phyloP scores from a whole-genome alignment of 768 basidiomycete species.

The Macrolepiota fuliginosa region DNA sequence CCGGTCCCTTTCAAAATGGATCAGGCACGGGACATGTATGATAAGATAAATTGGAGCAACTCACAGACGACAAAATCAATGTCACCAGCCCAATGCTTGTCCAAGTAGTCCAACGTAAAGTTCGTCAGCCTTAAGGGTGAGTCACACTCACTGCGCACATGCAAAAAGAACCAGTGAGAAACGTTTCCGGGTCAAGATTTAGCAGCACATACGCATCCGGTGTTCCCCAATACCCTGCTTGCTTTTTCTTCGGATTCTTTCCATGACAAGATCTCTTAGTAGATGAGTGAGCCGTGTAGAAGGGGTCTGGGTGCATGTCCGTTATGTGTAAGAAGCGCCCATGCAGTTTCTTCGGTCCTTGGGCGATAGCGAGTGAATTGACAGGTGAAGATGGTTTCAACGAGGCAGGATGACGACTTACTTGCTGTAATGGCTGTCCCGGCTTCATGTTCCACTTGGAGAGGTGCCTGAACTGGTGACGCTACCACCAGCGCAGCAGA shows the following conservation, averaged over 20 bases:
- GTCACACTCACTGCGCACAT: slow-evolving; percentile 64
- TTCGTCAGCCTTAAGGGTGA: slow-evolving; percentile 79
- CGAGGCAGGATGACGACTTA: background rate
- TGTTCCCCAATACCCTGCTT: slow-evolving; percentile 63
- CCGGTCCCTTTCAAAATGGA: slow-evolving; percentile 57
- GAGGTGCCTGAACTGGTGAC: slow-evolving; percentile 3
- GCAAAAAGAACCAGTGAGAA: background rate
- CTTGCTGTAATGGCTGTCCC: background rate
- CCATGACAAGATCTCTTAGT: slow-evolving; percentile 69
- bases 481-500: background rate
- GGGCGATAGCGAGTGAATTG: background rate
- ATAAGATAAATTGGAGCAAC: slow-evolving; percentile 20
- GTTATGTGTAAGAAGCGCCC: slow-evolving; percentile 82
- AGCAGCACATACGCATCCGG: slow-evolving; percentile 55
- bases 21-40: background rate
- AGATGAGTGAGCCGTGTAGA: slow-evolving; percentile 52
- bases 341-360: slow-evolving; percentile 51
- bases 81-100: slow-evolving; percentile 75
- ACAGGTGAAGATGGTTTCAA: background rate
- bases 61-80: slow-evolving; percentile 89
- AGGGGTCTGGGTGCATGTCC: slow-evolving; percentile 80
- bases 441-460: background rate
- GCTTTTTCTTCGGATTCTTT: slow-evolving; percentile 52
- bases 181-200: background rate
- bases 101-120: slow-evolving; percentile 76